These are phyloP conservation scores for Ogataea neopini DNA, from an alignment of 805 yeast genomes.

Conservation along the genomic window DNA sequence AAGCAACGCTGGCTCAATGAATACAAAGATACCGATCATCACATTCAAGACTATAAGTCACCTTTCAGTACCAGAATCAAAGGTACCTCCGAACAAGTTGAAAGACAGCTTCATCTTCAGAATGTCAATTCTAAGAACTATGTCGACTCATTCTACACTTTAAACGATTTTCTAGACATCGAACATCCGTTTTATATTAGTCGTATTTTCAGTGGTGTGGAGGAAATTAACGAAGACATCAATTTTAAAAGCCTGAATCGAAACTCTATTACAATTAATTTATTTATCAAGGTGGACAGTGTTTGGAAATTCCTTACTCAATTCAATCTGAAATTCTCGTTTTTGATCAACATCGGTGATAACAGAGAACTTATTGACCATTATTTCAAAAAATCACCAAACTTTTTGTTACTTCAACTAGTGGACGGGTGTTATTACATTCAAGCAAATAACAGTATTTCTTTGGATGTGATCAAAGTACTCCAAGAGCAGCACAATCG, in stretches of 20 bases:
- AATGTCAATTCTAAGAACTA: slow-evolving; percentile 30
- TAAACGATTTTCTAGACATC: slow-evolving; percentile 31
- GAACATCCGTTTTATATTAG: slow-evolving; percentile 38
- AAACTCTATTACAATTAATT: slow-evolving; percentile 28
- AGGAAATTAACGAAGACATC: slow-evolving; percentile 30
- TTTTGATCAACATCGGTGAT: slow-evolving; percentile 36
- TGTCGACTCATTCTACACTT: slow-evolving; percentile 38
- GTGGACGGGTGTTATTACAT: slow-evolving; percentile 36
- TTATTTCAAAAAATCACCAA: slow-evolving; percentile 22
- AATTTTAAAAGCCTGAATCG: slow-evolving; percentile 19
- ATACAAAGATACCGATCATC: neutral
- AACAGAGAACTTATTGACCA: slow-evolving; percentile 23
- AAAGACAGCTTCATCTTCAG: slow-evolving; percentile 33
- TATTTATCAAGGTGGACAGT: slow-evolving; percentile 18
- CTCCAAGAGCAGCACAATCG: slow-evolving; percentile 12
- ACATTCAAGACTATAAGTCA: neutral
- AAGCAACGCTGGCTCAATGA: neutral
- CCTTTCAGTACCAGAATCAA: slow-evolving; percentile 3
- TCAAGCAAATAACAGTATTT: slow-evolving; percentile 15
- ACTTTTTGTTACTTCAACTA: slow-evolving; percentile 31
- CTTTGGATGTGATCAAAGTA: slow-evolving; percentile 14
- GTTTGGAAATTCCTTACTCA: slow-evolving; percentile 31
- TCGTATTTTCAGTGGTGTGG: slow-evolving; percentile 30
- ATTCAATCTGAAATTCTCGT: slow-evolving; percentile 32
- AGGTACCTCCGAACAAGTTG: slow-evolving; percentile 23